These are phyloP conservation scores for Taphrina pruni DNA, from an alignment of 1,139 yeast species.

Conservation along the genomic window DNA sequence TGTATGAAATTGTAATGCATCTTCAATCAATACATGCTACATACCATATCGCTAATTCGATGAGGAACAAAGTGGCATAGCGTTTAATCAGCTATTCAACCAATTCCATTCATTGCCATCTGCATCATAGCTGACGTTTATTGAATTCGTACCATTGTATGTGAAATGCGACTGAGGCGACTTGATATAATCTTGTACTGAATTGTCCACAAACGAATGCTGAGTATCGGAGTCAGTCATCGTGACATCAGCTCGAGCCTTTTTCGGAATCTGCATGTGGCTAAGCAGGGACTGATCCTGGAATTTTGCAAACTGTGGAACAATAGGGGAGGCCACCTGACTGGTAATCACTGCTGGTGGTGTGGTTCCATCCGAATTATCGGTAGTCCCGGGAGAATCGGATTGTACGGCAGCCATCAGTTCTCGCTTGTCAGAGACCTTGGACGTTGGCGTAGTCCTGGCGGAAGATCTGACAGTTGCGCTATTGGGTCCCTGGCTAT, in stretches of 20 bases:
- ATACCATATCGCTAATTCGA: background rate
- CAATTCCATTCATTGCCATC: conserved; percentile 38
- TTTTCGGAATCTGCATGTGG: conserved; percentile 13
- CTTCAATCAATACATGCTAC: background rate
- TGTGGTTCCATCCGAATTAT: conserved; percentile 26
- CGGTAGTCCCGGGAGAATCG: conserved; percentile 27
- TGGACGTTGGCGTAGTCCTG: background rate
- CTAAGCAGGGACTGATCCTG: conserved; percentile 8
- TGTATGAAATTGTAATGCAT: background rate
- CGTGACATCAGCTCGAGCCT: conserved; percentile 3
- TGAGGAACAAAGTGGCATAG: no score
- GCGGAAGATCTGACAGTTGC: conserved; percentile 14
- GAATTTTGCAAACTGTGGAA: background rate
- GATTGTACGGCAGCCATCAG: background rate
- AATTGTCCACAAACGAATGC: conserved; percentile 4
- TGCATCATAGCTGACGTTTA: conserved; percentile 36
- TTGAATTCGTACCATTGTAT: conserved; percentile 26
- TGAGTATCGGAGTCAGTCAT: background rate
- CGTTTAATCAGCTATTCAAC: conserved; percentile 12
- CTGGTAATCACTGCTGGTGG: conserved; percentile 30
- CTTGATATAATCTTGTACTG: conserved; percentile 1
- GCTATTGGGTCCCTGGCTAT: background rate
- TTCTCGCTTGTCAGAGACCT: conserved; percentile 10
- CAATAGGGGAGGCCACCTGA: conserved; percentile 27
- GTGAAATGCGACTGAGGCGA: conserved; percentile 27